phyloP scores from a whole-genome alignment of 257 asterid genomes.

The Thymus mandschuricus region DNA sequence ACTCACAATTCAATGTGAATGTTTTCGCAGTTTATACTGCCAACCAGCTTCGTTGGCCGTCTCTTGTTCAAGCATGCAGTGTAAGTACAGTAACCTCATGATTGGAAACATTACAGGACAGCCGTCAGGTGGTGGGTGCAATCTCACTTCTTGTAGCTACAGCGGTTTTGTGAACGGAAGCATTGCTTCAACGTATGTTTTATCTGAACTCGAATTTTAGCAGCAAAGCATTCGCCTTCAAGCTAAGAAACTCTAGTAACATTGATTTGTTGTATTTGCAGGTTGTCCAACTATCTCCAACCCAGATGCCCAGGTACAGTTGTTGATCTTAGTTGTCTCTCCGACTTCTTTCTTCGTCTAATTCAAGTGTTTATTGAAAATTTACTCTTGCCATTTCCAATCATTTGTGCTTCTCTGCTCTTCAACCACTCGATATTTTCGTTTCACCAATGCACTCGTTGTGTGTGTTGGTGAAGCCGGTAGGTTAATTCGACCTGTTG shows the following conservation, averaged over 20 bases:
- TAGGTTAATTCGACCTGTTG: background rate
- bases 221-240: background rate
- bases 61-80: constrained; percentile 99
- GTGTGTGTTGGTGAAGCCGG: too few species aligned
- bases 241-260: background rate
- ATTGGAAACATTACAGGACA: constrained; percentile 78
- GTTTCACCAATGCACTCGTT: background rate
- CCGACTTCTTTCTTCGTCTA: background rate
- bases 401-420: background rate
- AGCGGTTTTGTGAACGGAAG: constrained; percentile 82
- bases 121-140: constrained; percentile 88
- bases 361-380: background rate
- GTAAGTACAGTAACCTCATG: constrained; percentile 82
- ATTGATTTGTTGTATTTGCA: constrained; percentile 40
- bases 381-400: background rate
- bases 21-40: constrained; percentile 75
- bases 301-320: constrained; percentile 93
- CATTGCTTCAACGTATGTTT: constrained; percentile 69
- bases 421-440: background rate
- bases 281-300: constrained; percentile 77
- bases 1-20: background rate
- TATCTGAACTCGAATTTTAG: background rate
- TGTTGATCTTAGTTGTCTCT: constrained; percentile 4
- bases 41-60: constrained; percentile 93
- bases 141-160: constrained; percentile 88